Evolutionary conservation across 805 yeast species (phyloP).

Genomic region (Lachancea mirantina): DNA sequence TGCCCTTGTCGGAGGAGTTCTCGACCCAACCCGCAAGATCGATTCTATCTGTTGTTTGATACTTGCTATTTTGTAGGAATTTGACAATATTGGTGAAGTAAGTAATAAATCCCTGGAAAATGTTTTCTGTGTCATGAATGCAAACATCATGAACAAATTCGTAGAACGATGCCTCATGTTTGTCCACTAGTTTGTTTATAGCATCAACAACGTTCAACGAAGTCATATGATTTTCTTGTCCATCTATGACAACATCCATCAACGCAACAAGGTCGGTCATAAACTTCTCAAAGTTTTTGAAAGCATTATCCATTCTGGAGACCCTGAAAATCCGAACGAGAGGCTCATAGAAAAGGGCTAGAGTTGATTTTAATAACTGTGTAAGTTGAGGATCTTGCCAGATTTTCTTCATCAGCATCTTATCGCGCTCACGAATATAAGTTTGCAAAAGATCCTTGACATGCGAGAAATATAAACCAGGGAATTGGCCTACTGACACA

Average conservation of each 20-base stretch:
- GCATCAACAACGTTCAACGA: constrained; percentile 51
- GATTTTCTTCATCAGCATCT: constrained; percentile 60
- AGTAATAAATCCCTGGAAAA: constrained; percentile 61
- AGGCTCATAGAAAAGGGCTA: constrained; percentile 69
- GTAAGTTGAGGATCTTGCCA: constrained; percentile 85
- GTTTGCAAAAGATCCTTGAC: constrained; percentile 57
- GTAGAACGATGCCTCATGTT: constrained; percentile 68
- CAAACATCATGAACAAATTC: constrained; percentile 77
- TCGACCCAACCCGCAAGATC: constrained; percentile 37
- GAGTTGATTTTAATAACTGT: constrained; percentile 61
- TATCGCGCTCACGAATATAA: constrained; percentile 65
- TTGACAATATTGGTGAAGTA: constrained; percentile 69
- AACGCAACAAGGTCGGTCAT: constrained; percentile 57
- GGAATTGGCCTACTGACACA: constrained; percentile 17
- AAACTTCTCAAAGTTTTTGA: constrained; percentile 57
- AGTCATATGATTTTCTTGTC: constrained; percentile 40
- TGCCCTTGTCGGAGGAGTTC: constrained; percentile 12
- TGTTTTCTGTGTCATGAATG: constrained; percentile 58
- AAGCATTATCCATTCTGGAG: constrained; percentile 58
- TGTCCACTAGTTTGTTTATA: constrained; percentile 56
- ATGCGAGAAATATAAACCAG: constrained; percentile 43
- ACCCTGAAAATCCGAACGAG: constrained; percentile 59
- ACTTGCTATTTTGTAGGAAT: constrained; percentile 57
- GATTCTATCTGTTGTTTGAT: constrained; percentile 35
- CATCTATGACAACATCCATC: constrained; percentile 46